These are phyloP conservation scores for Letharia lupina DNA, from an alignment of 495 filamentous ascomycete genomes.

Conservation along the genomic window DNA sequence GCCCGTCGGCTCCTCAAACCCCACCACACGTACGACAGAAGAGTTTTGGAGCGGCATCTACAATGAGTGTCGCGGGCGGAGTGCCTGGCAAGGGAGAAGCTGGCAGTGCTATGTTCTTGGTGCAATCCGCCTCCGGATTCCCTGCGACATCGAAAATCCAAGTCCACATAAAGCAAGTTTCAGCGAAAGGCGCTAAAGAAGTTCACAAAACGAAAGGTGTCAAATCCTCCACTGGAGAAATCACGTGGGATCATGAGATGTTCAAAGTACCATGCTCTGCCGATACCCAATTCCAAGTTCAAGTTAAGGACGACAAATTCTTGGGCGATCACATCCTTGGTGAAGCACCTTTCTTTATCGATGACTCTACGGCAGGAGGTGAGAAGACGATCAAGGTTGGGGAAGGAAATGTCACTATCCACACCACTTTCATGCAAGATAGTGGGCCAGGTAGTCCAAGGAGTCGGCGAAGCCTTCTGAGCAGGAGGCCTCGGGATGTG, in stretches of 20 bases:
- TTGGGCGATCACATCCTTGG: slow-evolving; percentile 79
- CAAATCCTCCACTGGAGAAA: slow-evolving; percentile 54
- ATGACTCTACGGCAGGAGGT: slow-evolving; percentile 54
- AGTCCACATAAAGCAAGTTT: slow-evolving; percentile 59
- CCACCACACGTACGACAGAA: slow-evolving; percentile 41
- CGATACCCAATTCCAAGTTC: slow-evolving; percentile 77
- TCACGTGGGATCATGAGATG: slow-evolving; percentile 64
- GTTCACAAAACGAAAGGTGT: slow-evolving; percentile 77
- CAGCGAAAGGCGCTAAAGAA: slow-evolving; percentile 59
- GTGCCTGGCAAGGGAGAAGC: slow-evolving; percentile 45
- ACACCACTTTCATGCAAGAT: slow-evolving; percentile 51
- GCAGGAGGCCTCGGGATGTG: slow-evolving; percentile 38
- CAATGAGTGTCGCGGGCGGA: slow-evolving; percentile 45
- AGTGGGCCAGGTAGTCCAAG: slow-evolving; percentile 48
- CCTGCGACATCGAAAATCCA: slow-evolving; percentile 72
- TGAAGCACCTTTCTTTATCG: slow-evolving; percentile 80
- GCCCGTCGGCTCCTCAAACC: slow-evolving; percentile 36
- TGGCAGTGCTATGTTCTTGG: slow-evolving; percentile 71
- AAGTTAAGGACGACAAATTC: slow-evolving; percentile 73
- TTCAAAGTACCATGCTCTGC: slow-evolving; percentile 69
- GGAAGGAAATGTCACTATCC: slow-evolving; percentile 55
- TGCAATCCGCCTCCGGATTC: slow-evolving; percentile 73
- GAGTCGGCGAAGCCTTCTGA: slow-evolving; percentile 46
- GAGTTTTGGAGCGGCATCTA: slow-evolving; percentile 57
- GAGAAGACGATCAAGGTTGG: slow-evolving; percentile 71